These are phyloP conservation scores for Urtica urens DNA, from an alignment of 306 rosid genomes.

Conservation along the genomic window DNA sequence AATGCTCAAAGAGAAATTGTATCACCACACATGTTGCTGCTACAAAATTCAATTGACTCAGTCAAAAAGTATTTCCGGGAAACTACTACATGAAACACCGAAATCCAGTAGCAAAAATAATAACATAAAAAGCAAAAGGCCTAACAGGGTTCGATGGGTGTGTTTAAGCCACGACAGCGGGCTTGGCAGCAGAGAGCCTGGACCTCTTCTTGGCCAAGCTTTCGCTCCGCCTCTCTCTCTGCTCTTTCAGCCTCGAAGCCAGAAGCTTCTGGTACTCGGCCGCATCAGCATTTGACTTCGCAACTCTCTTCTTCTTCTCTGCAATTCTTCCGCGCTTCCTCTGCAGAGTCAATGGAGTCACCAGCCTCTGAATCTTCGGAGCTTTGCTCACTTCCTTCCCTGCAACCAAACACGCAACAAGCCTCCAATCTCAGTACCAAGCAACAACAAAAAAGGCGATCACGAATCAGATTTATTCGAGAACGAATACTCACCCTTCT, in stretches of 20 bases:
- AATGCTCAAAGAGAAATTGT: not conserved
- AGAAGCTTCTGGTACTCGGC: constrained; percentile 56
- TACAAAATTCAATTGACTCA: constrained; percentile 3
- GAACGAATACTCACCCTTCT: constrained; percentile 22
- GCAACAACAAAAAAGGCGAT: not conserved
- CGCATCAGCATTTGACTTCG: constrained; percentile 44
- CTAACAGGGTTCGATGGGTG: not conserved
- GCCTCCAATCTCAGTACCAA: not conserved
- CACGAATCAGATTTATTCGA: no score
- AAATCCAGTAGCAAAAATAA: constrained; percentile 5
- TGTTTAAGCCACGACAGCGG: constrained; percentile 34
- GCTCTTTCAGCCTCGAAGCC: constrained; percentile 51
- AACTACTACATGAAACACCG: constrained; percentile 4
- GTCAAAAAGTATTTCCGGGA: constrained; percentile 4
- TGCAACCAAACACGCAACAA: constrained; percentile 6
- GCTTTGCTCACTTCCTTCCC: constrained; percentile 52
- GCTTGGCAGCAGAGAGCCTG: constrained; percentile 50
- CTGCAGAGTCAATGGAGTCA: constrained; percentile 51
- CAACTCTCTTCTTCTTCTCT: constrained; percentile 51
- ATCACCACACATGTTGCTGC: not conserved
- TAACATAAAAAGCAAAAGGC: constrained; percentile 4
- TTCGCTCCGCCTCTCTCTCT: constrained; percentile 52
- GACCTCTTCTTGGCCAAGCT: constrained; percentile 58
- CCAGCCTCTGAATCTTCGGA: constrained; percentile 59
- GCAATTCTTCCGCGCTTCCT: constrained; percentile 49